Base-by-base conservation (phyloP, 2,329 filamentous ascomycete species). In the Aspergillus hortae region DNA sequence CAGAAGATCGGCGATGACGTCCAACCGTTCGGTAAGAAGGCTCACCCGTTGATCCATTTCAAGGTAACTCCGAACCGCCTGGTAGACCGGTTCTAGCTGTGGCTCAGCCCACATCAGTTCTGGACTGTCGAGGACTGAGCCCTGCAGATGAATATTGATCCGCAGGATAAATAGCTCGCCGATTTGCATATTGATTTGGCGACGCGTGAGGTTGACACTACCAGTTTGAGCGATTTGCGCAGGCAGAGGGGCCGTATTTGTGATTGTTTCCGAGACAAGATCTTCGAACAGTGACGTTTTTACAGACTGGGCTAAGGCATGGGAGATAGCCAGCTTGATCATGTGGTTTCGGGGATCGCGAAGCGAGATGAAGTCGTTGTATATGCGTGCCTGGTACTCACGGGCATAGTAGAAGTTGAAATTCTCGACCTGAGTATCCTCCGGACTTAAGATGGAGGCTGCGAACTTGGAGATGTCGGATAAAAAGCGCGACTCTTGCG, bases 331-430 rank as follows among this genome's bases (percentile, higher is more conserved):
- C 35, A 97, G 79, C 75, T 97, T 97, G 61, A 88, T 95, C 94
- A 97, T 97, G 76, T 97, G 95, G 72, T 95, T 96, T 65, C 86
- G 86, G 74, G 95, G 96, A 64, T 97, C 92, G 45, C 92, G 82
- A 55, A 99, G 74, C 2, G 90, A 94, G 72, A 99, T 99, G 65
- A 99, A 99, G 73, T 99, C 94, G 73, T 99, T 99, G 81, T 99
- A 99, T 71, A 99, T 99, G 47, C 94, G 87, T 19, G 94, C 90
- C 74, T 99, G 95, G 70, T 99, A 99, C 68, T 97, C 92, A 64
- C 89, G 84, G 3, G 94, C 97, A 76, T 99, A 97, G 77, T 99
- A 99, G 72, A 97, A 99, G 71, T 99, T 99, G 80, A 99, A 99
- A 66, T 92, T 90, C 72, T 99, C 94, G 44, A 91, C 90, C 74